Conservation (phyloP, 495 filamentous ascomycete species). For the Penicillium samsonianum region DNA sequence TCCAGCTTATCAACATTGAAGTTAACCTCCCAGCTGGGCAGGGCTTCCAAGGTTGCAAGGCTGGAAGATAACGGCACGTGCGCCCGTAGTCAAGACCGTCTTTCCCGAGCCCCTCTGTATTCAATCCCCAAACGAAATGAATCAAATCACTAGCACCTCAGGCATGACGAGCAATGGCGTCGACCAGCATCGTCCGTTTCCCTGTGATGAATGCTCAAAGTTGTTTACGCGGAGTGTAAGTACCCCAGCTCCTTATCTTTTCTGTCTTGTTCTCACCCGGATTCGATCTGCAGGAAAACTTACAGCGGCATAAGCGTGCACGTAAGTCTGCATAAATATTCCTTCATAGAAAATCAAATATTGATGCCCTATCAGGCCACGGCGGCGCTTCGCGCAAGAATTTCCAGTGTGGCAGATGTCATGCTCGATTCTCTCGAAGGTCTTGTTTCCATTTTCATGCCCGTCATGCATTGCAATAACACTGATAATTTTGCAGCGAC, state of each 20-base stretch:
- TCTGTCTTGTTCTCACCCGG: constrained; percentile 4
- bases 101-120: constrained; percentile 9
- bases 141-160: constrained; percentile 7
- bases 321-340: constrained; percentile 11
- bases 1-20: no score
- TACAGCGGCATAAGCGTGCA: constrained; percentile 19
- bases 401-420: constrained; percentile 14
- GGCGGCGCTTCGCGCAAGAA: constrained; percentile 11
- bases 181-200: constrained; percentile 15
- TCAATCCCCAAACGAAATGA: constrained; percentile 5
- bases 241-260: constrained; percentile 5
- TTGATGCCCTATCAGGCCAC: constrained; percentile 9
- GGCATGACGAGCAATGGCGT: neutral
- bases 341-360: neutral
- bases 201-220: constrained; percentile 17
- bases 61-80: constrained; percentile 7
- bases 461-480: constrained; percentile 2
- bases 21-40: no score
- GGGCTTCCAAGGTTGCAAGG: no score
- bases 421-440: constrained; percentile 18
- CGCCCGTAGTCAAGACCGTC: neutral
- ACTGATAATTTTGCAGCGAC: constrained; percentile 11
- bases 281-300: constrained; percentile 17
- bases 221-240: constrained; percentile 17
- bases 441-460: constrained; percentile 5